Evolutionary conservation across 202 grass and related monocot genomes (phyloP), one percentile per base, ranked within the genome.

Genomic region (Schoenoplectus triqueter): DNA sequence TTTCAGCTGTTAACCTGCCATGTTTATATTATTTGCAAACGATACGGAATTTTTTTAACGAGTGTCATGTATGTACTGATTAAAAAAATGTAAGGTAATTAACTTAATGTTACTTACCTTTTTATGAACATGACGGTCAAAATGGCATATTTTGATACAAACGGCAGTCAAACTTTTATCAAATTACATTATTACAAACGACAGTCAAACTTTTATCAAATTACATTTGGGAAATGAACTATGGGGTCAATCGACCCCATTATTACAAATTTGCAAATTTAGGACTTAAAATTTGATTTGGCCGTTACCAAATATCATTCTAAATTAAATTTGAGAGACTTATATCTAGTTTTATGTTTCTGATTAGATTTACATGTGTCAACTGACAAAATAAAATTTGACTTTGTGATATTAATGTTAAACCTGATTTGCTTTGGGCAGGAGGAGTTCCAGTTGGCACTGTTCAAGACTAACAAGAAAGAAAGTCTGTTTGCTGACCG

Each of bases 391-490:
- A 52, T 49, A 21, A 63, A 6, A 6, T 41, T 63, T 46, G 18
- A 44, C 45, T 63, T 63, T 40, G 3, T 55, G 64, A 64, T 82
- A 85, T 56, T 83, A 83, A 86, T 22, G 6, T 22, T 73, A 3
- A 39, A 64, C 39, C 74, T 70, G 80, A 65, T 47, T 74, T 82
- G 50, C 65, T 8, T 31, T 44, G 57, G 14, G 62, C 83, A 97
- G 94, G 94, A 97, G 81, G 90, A 97, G 81, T 97, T 97, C 80
- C 94, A 94, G 69, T 80, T 97, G 81, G 92, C 92, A 3, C 87
- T 97, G 4, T 97, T 97, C 84, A 97, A 97, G 87, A 97, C 94
- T 39, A 97, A 80, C 85, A 97, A 94, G 89, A 94, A 94, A 77
- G 94, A 97, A 88, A 97, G 94, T 82, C 75, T 97, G 61, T 97